A percentile compares a stretch with the other conserved stretches of the same genome.
phyloP scores from a whole-genome alignment of 164 flowering plant genomes.

The Vitis rupestris region DNA sequence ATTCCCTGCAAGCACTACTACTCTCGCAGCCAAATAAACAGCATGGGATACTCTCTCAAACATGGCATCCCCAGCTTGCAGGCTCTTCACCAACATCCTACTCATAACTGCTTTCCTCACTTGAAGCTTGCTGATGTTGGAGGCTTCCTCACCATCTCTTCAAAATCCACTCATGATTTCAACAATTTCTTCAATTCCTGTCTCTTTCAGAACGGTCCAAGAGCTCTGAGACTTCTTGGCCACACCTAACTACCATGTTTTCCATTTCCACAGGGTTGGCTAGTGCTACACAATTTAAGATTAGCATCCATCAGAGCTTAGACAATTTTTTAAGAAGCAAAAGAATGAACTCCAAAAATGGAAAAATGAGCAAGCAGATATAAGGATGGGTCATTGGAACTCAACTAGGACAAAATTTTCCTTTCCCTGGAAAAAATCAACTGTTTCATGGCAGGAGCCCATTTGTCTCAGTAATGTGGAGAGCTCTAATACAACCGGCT shows the following conservation, averaged over 20 bases:
- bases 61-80: conserved; percentile 71
- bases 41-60: conserved; percentile 61
- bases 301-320: neutral
- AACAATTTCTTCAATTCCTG: conserved; percentile 67
- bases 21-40: conserved; percentile 69
- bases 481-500: too few species aligned
- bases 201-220: conserved; percentile 51
- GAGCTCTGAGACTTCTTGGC: conserved; percentile 38
- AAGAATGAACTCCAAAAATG: too few species aligned
- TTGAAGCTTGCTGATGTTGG: conserved; percentile 31
- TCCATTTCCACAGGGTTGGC: conserved; percentile 38
- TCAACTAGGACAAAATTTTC: too few species aligned
- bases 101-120: conserved; percentile 52
- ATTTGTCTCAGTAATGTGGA: too few species aligned
- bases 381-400: neutral
- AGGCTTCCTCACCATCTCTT: conserved; percentile 16
- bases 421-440: too few species aligned
- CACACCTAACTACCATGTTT: conserved; percentile 29
- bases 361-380: neutral
- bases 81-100: conserved; percentile 66
- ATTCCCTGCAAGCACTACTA: conserved; percentile 69
- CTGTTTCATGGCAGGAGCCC: too few species aligned
- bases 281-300: conserved; percentile 11
- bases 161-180: conserved; percentile 36
- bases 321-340: too few species aligned